phyloP scores from a whole-genome alignment of 805 yeast genomes.

The Saccharomycopsis fibuligera region DNA sequence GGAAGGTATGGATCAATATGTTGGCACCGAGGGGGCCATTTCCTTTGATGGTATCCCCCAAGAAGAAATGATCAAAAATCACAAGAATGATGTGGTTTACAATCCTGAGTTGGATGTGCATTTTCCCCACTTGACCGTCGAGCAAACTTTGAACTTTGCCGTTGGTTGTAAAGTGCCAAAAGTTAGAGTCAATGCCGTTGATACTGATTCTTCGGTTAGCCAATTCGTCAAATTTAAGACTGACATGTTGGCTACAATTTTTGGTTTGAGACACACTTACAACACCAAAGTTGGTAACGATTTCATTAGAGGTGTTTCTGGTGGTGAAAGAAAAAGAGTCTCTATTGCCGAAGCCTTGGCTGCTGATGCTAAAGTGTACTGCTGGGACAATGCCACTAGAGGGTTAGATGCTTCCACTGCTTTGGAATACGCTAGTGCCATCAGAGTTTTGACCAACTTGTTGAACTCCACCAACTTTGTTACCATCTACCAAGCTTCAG shows the following conservation, averaged over 20 bases:
- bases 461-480: conserved; percentile 51
- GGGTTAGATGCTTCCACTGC: conserved; percentile 86
- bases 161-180: conserved; percentile 43
- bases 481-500: conserved; percentile 66
- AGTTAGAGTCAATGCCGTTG: conserved; percentile 36
- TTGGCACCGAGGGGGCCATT: conserved; percentile 34
- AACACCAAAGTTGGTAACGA: conserved; percentile 59
- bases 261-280: conserved; percentile 55
- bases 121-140: conserved; percentile 45
- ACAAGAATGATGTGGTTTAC: conserved; percentile 45
- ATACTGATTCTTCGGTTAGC: conserved; percentile 34
- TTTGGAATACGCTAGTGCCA: conserved; percentile 60
- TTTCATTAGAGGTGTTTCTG: conserved; percentile 66
- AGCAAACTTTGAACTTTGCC: conserved; percentile 46
- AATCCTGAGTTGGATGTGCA: conserved; percentile 46
- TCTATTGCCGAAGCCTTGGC: conserved; percentile 74
- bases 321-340: conserved; percentile 83
- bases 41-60: conserved; percentile 45
- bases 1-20: conserved; percentile 33
- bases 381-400: conserved; percentile 82
- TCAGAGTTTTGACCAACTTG: conserved; percentile 55
- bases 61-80: conserved; percentile 39
- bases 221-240: conserved; percentile 35
- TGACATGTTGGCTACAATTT: conserved; percentile 38
- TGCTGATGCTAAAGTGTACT: conserved; percentile 54